Conservation (phyloP, 2,329 filamentous ascomycete species). For the Penicillium sp. region DNA sequence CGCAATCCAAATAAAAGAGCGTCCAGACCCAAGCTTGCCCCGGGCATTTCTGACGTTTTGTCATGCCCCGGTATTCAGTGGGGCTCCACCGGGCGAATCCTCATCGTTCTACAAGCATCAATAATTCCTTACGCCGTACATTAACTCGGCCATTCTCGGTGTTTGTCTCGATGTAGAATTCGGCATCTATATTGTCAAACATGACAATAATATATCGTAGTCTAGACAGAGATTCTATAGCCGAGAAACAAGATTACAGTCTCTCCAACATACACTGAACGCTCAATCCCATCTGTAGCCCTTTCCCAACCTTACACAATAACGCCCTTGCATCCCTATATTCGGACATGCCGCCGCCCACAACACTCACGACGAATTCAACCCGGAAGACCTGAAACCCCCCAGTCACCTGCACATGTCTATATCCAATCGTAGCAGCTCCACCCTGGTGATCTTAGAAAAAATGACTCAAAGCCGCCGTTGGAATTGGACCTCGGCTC, state of each 20-base stretch:
- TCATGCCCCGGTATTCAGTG: slow-evolving; percentile 28
- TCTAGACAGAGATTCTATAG: too few relatives aligned
- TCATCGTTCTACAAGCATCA: not conserved
- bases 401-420: slow-evolving; percentile 1
- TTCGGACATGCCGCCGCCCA: not conserved
- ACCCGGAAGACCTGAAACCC: slow-evolving; percentile 12
- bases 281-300: not conserved
- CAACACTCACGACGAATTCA: slow-evolving; percentile 14
- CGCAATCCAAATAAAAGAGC: too few relatives aligned
- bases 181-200: too few relatives aligned
- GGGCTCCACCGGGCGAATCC: slow-evolving; percentile 16
- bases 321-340: not conserved
- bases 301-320: not conserved
- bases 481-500: slow-evolving; percentile 24
- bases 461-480: slow-evolving; percentile 20
- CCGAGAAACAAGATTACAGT: too few relatives aligned
- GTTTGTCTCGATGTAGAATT: not conserved
- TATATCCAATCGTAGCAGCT: slow-evolving; percentile 4
- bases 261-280: not conserved
- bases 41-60: slow-evolving; percentile 21
- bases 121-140: not conserved
- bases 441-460: slow-evolving; percentile 5
- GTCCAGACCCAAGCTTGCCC: slow-evolving; percentile 3
- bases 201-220: too few relatives aligned
- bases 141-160: not conserved